Evolutionary conservation across 768 basidiomycete genomes (phyloP), one percentile per base, ranked within the genome.

Genomic region (Termitomyces sp.): DNA sequence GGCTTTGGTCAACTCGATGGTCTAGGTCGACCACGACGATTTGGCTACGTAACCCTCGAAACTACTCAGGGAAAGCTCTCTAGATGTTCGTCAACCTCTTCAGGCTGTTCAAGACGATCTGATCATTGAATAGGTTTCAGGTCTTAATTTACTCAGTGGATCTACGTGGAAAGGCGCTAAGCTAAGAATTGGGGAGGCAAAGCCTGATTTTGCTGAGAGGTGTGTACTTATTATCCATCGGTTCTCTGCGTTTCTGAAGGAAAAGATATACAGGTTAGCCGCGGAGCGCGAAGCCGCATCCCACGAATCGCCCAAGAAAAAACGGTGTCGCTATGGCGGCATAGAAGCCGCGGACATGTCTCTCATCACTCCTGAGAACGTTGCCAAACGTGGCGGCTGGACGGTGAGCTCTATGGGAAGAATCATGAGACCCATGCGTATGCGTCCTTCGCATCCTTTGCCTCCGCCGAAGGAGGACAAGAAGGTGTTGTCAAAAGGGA

Each of bases 131-230:
- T 43, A 91, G 89, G 89, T 67, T 73, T 89, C 45, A 91, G 89
- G 90, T 68, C 74, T 89, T 67, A 91, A 83, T 64, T 67, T 82
- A 2, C 76, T 93, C 26, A 91, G 86, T 57, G 91, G 92, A 34
- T 82, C 87, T 6, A 88, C 82, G 0, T 94, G 90, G 88, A 93
- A 91, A 71, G 92, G 92, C n/a, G 73, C 90, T 21, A 92, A 88
- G 60, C 71, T 93, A 32, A 80, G 90, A 17, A 80, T 93, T 35
- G 89, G 89, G 9, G 89, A 92, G 60, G 90, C 91, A n/a, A 87
- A 83, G 58, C 85, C 85, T 1, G 84, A 91, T 65, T 92, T 77
- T 62, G 68, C 67, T 2, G 82, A 85, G 64, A 76, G 82, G 90
- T 87, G 48, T 37, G 74, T 60, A 22, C 45, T 22, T 3, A 40